A percentile compares a stretch with the other conserved stretches of the same genome.
Conservation (phyloP, 805 yeast genomes). For the Ogataea corticis region DNA sequence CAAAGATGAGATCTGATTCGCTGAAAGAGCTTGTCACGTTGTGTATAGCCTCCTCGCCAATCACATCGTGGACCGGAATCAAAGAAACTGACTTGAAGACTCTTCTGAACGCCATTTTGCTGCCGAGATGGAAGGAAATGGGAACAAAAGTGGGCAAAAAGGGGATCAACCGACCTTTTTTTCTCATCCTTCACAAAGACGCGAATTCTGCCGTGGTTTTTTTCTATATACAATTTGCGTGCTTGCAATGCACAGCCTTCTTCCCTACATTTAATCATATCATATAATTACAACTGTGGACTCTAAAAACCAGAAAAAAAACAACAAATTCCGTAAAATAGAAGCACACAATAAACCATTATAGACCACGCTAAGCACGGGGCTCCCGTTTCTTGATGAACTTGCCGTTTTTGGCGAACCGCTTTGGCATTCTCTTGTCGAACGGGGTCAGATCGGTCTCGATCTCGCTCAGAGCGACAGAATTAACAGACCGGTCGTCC, state of each 20-base stretch:
- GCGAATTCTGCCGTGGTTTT: too few species aligned
- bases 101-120: conserved; percentile 9
- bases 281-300: background rate
- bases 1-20: conserved; percentile 20
- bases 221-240: too few species aligned
- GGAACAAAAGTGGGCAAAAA: background rate
- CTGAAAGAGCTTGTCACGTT: conserved; percentile 18
- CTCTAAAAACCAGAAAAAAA: background rate
- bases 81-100: conserved; percentile 18
- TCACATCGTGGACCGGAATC: conserved; percentile 17
- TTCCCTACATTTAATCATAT: background rate
- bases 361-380: background rate
- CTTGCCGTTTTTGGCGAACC: conserved; percentile 23
- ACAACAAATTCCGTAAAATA: background rate
- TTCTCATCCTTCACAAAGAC: background rate
- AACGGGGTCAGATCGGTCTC: conserved; percentile 2
- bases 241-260: too few species aligned
- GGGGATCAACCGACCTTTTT: background rate
- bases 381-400: conserved; percentile 16
- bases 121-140: background rate
- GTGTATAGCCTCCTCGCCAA: conserved; percentile 12
- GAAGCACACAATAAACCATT: too few species aligned
- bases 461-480: conserved; percentile 5
- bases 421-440: conserved; percentile 18
- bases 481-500: conserved; percentile 3